Evolutionary conservation across 2,329 filamentous ascomycete species (phyloP), one percentile per base, ranked within the genome.

Genomic region (Fusarium nisikadoi): DNA sequence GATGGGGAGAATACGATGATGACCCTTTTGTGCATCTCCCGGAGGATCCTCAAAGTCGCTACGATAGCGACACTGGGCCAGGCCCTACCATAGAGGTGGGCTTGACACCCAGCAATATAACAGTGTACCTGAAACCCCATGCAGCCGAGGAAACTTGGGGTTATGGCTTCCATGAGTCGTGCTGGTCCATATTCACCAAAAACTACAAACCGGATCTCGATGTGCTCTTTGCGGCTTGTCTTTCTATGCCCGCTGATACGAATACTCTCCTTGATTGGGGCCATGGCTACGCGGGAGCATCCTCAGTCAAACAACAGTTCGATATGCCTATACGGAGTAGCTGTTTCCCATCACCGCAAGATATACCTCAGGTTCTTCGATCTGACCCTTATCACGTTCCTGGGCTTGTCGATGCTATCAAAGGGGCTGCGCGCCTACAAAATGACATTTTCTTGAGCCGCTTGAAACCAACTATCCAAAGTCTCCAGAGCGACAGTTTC

Each of bases 161-260:
- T 1, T 72, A 63, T 27, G 71, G 68, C 13, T 62, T 73, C 5
- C 71, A 73, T 29, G 25, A 49, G 4, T 25, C 52, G 0, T 73
- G 68, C 20, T 73, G 65, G 68, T 35, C 31, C n/a, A 35, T 72
- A 6, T 42, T 73, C 4, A 70, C 23, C 1, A 43, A 49, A 3
- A 25, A 66, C 3, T 53, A 43, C 16, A 35, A 16, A 11, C 68
- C 68, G 5, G 23, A 38, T 19, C 39, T 70, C 3, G 5, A 29
- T 1, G 8, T 45, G 9, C 11, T 72, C 13, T 42, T 73, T 6
- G 27, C 49, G 3, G 58, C 49, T 0, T 73, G 62, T 23, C 33
- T 73, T n/a, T 72, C 71, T 12, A 57, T 64, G 49, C 71, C 65
- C 14, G 2, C n/a, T n/a, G n/a, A n/a, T n/a, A n/a, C n/a, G n/a